These are phyloP conservation scores for Heterobasidion occidentale DNA, from an alignment of 1,284 basidiomycete genomes.

Conservation along the genomic window DNA sequence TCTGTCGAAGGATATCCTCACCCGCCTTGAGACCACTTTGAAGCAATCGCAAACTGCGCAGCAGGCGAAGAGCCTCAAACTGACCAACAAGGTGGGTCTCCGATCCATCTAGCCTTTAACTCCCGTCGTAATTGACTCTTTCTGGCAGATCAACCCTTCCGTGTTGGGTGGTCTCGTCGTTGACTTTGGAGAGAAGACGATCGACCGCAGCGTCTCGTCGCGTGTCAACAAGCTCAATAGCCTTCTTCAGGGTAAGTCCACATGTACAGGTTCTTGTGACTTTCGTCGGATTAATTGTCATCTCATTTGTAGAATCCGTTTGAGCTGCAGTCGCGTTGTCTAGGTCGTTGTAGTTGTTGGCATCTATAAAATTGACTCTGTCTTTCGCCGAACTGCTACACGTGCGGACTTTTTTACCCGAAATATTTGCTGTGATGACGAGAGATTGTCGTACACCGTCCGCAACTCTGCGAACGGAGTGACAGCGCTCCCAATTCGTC, in stretches of 20 bases:
- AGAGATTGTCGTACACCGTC: too few species aligned
- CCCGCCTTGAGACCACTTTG: constrained; percentile 74
- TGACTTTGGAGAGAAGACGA: constrained; percentile 97
- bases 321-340: constrained; percentile 9
- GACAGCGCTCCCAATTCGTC: too few species aligned
- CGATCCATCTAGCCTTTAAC: constrained; percentile 1
- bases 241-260: constrained; percentile 64
- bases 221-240: constrained; percentile 94
- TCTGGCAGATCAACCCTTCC: constrained; percentile 71
- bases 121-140: constrained; percentile 3
- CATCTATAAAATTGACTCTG: too few species aligned
- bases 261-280: too few species aligned
- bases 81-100: constrained; percentile 72
- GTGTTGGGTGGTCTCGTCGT: constrained; percentile 88
- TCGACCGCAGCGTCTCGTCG: constrained; percentile 90
- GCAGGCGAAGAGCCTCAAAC: constrained; percentile 78
- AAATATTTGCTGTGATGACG: too few species aligned
- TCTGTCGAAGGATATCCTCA: constrained; percentile 65
- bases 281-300: too few species aligned
- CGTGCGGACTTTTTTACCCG: too few species aligned
- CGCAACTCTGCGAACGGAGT: too few species aligned
- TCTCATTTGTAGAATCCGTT: constrained; percentile 26
- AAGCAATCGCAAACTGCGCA: constrained; percentile 81
- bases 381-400: too few species aligned
- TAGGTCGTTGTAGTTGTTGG: background rate